A percentile compares a stretch with the other conserved stretches of the same genome.
phyloP scores from a whole-genome alignment of 768 basidiomycete species.

The Cubamyces lactineus region DNA sequence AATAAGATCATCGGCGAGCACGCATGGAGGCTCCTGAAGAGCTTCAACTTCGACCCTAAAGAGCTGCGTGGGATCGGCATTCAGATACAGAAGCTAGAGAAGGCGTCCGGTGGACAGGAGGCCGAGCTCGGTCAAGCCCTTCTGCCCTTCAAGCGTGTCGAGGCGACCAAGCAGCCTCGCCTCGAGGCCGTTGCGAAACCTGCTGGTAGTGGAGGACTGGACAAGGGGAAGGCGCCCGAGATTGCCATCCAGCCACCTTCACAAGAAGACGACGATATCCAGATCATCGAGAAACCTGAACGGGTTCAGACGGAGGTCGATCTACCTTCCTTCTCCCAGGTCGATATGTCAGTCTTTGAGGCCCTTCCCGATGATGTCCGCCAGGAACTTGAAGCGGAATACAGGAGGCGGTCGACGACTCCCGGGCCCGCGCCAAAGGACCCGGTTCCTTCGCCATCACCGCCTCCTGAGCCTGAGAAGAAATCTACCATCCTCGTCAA shows the following conservation, averaged over 20 bases:
- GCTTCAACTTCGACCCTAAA: slow-evolving; percentile 76
- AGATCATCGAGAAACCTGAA: slow-evolving; percentile 15
- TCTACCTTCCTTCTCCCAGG: slow-evolving; percentile 75
- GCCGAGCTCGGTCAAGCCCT: slow-evolving; percentile 57
- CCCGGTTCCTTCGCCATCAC: slow-evolving; percentile 4
- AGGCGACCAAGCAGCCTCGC: slow-evolving; percentile 5
- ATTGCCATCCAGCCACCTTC: slow-evolving; percentile 40
- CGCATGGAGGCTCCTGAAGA: slow-evolving; percentile 74
- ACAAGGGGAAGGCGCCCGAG: slow-evolving; percentile 5
- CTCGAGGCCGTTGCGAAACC: neutral
- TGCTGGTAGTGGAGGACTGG: neutral
- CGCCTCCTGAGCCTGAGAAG: slow-evolving; percentile 8
- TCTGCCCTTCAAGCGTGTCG: slow-evolving; percentile 55
- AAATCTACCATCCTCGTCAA: slow-evolving; percentile 35
- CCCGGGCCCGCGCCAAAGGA: slow-evolving; percentile 38
- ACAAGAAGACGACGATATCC: slow-evolving; percentile 31
- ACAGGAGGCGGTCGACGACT: slow-evolving; percentile 60
- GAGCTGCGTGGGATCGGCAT: slow-evolving; percentile 94
- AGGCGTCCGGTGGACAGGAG: slow-evolving; percentile 37
- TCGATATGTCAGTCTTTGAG: slow-evolving; percentile 70
- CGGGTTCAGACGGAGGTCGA: slow-evolving; percentile 30
- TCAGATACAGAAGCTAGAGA: slow-evolving; percentile 87
- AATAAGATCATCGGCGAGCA: slow-evolving; percentile 69
- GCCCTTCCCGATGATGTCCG: slow-evolving; percentile 73
- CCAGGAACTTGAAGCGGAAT: slow-evolving; percentile 68